Evolutionary conservation across 2,329 filamentous ascomycete genomes (phyloP).

Genomic region (Torrubiellomyces zombiae): DNA sequence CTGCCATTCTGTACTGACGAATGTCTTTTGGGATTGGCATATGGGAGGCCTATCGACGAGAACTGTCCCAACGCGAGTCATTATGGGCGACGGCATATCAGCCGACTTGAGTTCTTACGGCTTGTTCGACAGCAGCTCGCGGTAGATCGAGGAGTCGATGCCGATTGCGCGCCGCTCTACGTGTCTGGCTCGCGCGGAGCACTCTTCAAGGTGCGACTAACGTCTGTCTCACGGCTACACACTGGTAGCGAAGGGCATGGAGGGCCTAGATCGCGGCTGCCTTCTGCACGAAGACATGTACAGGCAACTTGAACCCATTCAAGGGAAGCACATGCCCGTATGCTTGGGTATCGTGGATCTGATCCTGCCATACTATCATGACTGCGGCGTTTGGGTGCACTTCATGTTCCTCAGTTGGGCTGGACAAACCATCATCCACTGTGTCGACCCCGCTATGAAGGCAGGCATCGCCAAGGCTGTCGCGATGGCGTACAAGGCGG

Average conservation of each 20-base stretch:
- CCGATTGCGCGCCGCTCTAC: conserved; percentile 14
- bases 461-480: conserved; percentile 2
- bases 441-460: background rate
- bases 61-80: conserved; percentile 2
- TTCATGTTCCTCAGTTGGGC: conserved; percentile 19
- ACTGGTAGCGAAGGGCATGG: conserved; percentile 21
- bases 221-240: conserved; percentile 19
- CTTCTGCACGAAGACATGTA: conserved; percentile 18
- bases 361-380: conserved; percentile 13
- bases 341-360: conserved; percentile 16
- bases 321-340: conserved; percentile 18
- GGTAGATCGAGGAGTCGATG: conserved; percentile 13
- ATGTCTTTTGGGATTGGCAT: conserved; percentile 3
- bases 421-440: conserved; percentile 6
- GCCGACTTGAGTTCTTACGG: conserved; percentile 9
- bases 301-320: conserved; percentile 10
- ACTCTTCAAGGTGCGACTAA: conserved; percentile 21
- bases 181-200: conserved; percentile 12
- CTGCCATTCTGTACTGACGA: conserved; percentile 3
- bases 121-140: conserved; percentile 13
- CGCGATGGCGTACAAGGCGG: conserved; percentile 1
- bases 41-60: conserved; percentile 1
- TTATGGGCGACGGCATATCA: conserved; percentile 12
- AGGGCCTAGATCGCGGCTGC: conserved; percentile 7
- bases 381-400: conserved; percentile 12